Percentiles rank a stretch among this genome's conserved stretches.
Evolutionary conservation across 1,139 yeast genomes (phyloP).

Genomic region (Yamadazyma triangularis): DNA sequence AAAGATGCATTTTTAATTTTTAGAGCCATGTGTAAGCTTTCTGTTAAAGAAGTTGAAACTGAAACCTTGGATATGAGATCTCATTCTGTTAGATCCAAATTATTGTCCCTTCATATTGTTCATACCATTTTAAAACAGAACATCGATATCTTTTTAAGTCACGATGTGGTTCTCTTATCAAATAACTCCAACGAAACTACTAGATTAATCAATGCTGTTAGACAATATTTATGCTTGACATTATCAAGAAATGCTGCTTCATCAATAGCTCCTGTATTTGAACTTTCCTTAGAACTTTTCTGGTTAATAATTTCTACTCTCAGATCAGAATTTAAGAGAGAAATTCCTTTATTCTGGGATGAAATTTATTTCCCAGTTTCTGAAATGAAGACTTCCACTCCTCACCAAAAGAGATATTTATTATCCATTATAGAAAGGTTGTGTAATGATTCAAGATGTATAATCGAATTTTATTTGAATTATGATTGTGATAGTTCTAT

Average conservation of each 20-base stretch:
- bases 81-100: constrained; percentile 86
- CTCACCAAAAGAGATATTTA: constrained; percentile 88
- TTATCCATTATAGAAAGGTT: constrained; percentile 73
- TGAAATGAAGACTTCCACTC: constrained; percentile 85
- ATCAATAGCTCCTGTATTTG: constrained; percentile 87
- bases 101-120: constrained; percentile 81
- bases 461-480: constrained; percentile 88
- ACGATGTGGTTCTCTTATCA: constrained; percentile 56
- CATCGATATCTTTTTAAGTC: constrained; percentile 73
- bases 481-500: constrained; percentile 87
- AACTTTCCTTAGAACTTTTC: constrained; percentile 85
- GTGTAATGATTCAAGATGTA: constrained; percentile 83
- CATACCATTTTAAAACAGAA: constrained; percentile 84
- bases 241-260: constrained; percentile 92
- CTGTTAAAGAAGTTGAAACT: constrained; percentile 73
- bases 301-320: constrained; percentile 83
- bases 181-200: constrained; percentile 53
- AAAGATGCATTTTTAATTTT: constrained; percentile 92
- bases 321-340: constrained; percentile 83
- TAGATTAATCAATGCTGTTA: constrained; percentile 70
- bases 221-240: constrained; percentile 79
- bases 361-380: constrained; percentile 94
- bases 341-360: constrained; percentile 87
- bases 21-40: constrained; percentile 90
- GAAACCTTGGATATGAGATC: constrained; percentile 80